A percentile compares a stretch with the other conserved stretches of the same genome.
These are phyloP conservation scores for Spathaspora boniae DNA, from an alignment of 805 yeast species.

Conservation along the genomic window DNA sequence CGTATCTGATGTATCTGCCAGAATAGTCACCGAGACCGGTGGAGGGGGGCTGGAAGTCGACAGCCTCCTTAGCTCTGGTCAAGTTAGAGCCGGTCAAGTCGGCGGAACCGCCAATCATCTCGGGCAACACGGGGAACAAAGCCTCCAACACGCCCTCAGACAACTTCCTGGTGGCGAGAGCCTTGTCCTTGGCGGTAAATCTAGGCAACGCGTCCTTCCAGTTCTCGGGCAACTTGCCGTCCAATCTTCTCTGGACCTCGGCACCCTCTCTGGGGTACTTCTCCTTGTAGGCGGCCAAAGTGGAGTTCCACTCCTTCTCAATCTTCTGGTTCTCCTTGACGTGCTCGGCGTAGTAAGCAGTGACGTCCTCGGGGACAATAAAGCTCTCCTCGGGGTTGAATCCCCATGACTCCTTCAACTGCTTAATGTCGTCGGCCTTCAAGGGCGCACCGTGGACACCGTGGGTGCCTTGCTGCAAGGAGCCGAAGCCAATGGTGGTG, in stretches of 20 bases:
- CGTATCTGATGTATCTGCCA: conserved; percentile 95
- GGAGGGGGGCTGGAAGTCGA: conserved; percentile 88
- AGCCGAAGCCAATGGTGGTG: conserved; percentile 95
- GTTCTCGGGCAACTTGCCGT: conserved; percentile 72
- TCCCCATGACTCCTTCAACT: conserved; percentile 79
- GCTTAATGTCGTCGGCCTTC: conserved; percentile 87
- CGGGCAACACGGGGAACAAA: conserved; percentile 69
- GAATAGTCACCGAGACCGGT: conserved; percentile 78
- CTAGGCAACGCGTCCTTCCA: conserved; percentile 79
- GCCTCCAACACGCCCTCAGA: conserved; percentile 74
- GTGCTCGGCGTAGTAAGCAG: conserved; percentile 59
- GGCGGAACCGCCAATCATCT: conserved; percentile 96
- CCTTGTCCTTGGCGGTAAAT: conserved; percentile 72
- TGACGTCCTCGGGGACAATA: conserved; percentile 78
- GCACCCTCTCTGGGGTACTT: conserved; percentile 77
- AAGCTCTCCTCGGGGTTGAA: conserved; percentile 84
- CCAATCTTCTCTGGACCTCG: conserved; percentile 75
- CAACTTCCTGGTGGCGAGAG: conserved; percentile 92
- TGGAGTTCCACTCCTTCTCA: conserved; percentile 72
- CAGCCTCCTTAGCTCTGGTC: conserved; percentile 80
- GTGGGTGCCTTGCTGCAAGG: conserved; percentile 78
- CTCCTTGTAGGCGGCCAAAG: conserved; percentile 56
- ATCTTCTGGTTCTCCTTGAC: conserved; percentile 60
- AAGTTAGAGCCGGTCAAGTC: conserved; percentile 96
- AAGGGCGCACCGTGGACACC: conserved; percentile 96